Base-by-base conservation (phyloP, 331 rosid species). In the Malus hybrid region DNA sequence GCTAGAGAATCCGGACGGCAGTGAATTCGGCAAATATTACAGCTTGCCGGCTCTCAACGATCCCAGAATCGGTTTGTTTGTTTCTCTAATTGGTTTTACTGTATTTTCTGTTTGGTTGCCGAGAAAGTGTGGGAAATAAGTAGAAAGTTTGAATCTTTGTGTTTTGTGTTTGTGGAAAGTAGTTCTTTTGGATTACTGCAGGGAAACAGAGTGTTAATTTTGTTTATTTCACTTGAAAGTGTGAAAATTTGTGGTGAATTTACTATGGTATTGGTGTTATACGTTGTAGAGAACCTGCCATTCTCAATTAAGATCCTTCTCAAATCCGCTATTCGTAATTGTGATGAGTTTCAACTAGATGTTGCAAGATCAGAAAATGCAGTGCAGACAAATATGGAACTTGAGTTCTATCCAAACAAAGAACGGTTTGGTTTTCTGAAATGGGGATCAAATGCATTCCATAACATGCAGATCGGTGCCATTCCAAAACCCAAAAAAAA, bases 311-410 rank as follows among this genome's bases (percentile, higher is more conserved):
- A 82, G 84, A 91, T 91, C 67, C 95, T 91, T 75, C 93, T 91
- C 19, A 95, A 91, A 81, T 91, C 95, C 15, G 95, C 97, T 10
- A 91, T 91, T 39, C 97, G 95, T 10, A 89, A 91, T 71, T 91
- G 95, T 11, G 97, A 91, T 80, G 95, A 91, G 85, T 91, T 91
- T 79, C 91, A 91, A 76, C 95, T 91, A 39, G 97, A 91, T 82
- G 93, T 91, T 75, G 93, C 97, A 10, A 88, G 95, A 76, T 91
- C 97, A 69, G 95, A 85, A 80, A 91, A 91, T 36, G 97, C 95
- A 0, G 93, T 91, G 78, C 97, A 89, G 83, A 84, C 83, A 76
- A 91, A 91, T 74, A 89, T 89, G 97, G 97, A 89, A 79, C 76
- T 91, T 82, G 97, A 91, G 70, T 91, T 91, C 82, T 81, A 76